phyloP scores from a whole-genome alignment of 2,329 filamentous ascomycete genomes.

The Penicillium polonicum region DNA sequence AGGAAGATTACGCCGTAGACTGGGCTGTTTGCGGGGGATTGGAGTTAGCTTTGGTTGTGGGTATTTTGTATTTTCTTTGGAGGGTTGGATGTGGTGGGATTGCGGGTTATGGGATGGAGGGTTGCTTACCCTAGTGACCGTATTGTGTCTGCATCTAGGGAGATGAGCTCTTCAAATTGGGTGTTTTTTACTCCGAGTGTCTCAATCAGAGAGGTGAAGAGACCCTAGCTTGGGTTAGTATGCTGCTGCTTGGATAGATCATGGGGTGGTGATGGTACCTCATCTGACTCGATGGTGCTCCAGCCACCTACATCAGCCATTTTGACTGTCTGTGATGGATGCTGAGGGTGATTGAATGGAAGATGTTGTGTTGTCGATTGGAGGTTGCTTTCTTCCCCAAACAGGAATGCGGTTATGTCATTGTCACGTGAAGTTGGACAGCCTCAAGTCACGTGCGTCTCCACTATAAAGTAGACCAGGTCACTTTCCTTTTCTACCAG shows the following conservation, averaged over 20 bases:
- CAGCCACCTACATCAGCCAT: conserved; percentile 69
- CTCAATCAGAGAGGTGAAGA: conserved; percentile 96
- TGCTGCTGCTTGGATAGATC: conserved; percentile 1
- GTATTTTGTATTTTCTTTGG: background rate
- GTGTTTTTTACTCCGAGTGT: conserved; percentile 87
- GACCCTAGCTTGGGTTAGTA: conserved; percentile 59
- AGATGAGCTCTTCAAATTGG: conserved; percentile 94
- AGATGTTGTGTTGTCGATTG: conserved; percentile 2
- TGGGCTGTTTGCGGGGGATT: conserved; percentile 51
- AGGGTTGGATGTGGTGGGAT: conserved; percentile 3
- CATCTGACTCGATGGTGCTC: conserved; percentile 98
- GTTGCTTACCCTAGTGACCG: conserved; percentile 42
- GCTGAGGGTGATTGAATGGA: background rate
- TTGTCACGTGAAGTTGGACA: conserved; percentile 9
- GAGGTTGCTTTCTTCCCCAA: conserved; percentile 8
- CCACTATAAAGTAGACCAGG: background rate
- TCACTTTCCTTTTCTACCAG: background rate
- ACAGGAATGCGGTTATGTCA: conserved; percentile 15
- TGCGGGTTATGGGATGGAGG: background rate
- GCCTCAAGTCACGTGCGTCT: background rate
- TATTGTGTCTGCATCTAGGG: conserved; percentile 70
- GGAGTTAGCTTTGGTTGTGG: conserved; percentile 3
- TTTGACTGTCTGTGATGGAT: conserved; percentile 42
- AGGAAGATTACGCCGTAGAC: conserved; percentile 98
- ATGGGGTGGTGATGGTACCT: conserved; percentile 60